Percentiles rank a stretch among this genome's conserved stretches.
Conservation (phyloP, 2,329 filamentous ascomycete genomes). For the Scedosporium aurantiacum region DNA sequence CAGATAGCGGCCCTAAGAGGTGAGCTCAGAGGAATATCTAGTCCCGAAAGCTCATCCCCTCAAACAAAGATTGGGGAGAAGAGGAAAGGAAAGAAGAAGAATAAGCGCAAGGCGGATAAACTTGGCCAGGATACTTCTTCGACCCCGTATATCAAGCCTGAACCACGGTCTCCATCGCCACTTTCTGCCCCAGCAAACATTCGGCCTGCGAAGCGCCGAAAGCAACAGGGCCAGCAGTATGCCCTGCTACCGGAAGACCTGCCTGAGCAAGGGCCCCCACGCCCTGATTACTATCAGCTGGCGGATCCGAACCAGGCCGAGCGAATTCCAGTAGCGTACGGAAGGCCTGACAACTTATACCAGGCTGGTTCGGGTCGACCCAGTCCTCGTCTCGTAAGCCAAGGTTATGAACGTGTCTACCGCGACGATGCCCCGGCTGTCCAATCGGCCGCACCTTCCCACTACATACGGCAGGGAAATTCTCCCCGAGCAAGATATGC, state of each 20-base stretch:
- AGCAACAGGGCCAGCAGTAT: slow-evolving; percentile 29
- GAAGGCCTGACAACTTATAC: not conserved
- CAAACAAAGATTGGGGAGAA: slow-evolving; percentile 38
- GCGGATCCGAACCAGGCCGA: not conserved
- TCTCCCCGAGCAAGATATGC: slow-evolving; percentile 24
- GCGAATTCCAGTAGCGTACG: not conserved
- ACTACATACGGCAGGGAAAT: slow-evolving; percentile 24
- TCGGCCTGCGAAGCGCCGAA: slow-evolving; percentile 46
- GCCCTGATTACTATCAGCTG: slow-evolving; percentile 3
- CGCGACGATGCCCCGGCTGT: slow-evolving; percentile 3
- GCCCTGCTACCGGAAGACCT: not conserved
- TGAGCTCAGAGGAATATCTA: slow-evolving; percentile 36
- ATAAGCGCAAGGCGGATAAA: slow-evolving; percentile 39
- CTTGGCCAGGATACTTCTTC: slow-evolving; percentile 34
- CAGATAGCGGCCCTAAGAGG: slow-evolving; percentile 48
- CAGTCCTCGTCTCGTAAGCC: not conserved
- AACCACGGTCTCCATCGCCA: slow-evolving; percentile 54
- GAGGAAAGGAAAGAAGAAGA: slow-evolving; percentile 39
- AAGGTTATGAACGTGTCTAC: not conserved
- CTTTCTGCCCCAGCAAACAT: slow-evolving; percentile 39
- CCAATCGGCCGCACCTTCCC: slow-evolving; percentile 13
- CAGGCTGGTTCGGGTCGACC: not conserved
- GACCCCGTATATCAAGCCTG: slow-evolving; percentile 49
- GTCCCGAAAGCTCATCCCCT: slow-evolving; percentile 46
- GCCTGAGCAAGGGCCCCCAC: not conserved